Percentiles rank a stretch among this genome's conserved stretches.
These are phyloP conservation scores for Leccinum uliginosum DNA, from an alignment of 768 basidiomycete genomes.

Conservation along the genomic window DNA sequence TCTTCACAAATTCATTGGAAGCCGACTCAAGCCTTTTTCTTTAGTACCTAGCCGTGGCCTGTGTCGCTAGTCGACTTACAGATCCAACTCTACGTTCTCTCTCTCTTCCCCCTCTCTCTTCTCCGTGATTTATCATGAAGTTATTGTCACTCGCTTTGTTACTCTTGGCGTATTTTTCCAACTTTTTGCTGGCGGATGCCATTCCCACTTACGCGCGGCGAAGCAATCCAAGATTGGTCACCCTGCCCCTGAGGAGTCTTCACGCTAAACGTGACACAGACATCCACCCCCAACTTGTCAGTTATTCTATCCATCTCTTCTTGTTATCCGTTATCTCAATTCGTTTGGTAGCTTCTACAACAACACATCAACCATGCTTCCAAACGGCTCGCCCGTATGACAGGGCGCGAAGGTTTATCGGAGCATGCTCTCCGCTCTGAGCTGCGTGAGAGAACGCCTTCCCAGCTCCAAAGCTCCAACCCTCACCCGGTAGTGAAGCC, in stretches of 20 bases:
- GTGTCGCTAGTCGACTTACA: slow-evolving; percentile 14
- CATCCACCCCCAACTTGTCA: slow-evolving; percentile 41
- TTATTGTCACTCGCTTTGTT: slow-evolving; percentile 43
- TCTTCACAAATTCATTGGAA: slow-evolving; percentile 13
- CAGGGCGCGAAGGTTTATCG: slow-evolving; percentile 50
- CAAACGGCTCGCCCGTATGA: slow-evolving; percentile 66
- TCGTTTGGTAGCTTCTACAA: slow-evolving; percentile 48
- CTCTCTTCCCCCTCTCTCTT: background rate
- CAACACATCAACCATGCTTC: slow-evolving; percentile 66
- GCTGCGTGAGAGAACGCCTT: slow-evolving; percentile 35
- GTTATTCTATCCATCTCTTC: slow-evolving; percentile 12
- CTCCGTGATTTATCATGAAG: slow-evolving; percentile 42
- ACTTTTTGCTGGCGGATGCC: slow-evolving; percentile 34
- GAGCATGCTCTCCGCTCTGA: slow-evolving; percentile 42
- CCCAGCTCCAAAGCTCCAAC: slow-evolving; percentile 2
- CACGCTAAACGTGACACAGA: slow-evolving; percentile 25
- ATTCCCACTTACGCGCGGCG: slow-evolving; percentile 17
- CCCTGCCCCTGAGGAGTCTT: slow-evolving; percentile 39
- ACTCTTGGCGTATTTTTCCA: slow-evolving; percentile 50
- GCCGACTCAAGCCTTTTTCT: slow-evolving; percentile 8
- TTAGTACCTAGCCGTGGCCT: background rate
- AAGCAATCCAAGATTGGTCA: slow-evolving; percentile 31
- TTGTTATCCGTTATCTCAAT: background rate
- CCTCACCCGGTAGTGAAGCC: slow-evolving; percentile 5
- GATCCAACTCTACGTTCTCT: background rate